Conservation (phyloP, 805 yeast genomes). For the Myxozyma vanderwaltii region DNA sequence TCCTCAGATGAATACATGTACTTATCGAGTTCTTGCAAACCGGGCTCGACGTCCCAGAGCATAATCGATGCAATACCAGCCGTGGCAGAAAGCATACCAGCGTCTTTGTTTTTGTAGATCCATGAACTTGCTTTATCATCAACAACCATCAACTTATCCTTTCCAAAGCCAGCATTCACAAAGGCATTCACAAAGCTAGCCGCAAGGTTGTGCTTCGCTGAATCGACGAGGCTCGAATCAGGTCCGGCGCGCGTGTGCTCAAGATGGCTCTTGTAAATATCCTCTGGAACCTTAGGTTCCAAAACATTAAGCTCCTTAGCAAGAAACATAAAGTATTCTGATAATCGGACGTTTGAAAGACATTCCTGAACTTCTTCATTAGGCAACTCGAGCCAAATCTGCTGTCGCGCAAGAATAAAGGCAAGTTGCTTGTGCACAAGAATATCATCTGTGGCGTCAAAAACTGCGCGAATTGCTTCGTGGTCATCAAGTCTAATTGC, state of each 20-base stretch:
- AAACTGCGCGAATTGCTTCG: conserved; percentile 72
- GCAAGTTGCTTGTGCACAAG: conserved; percentile 84
- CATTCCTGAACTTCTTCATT: conserved; percentile 72
- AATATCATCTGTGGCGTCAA: conserved; percentile 74
- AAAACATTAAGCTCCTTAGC: conserved; percentile 84
- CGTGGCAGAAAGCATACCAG: conserved; percentile 88
- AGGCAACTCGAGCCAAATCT: conserved; percentile 66
- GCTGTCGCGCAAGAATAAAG: conserved; percentile 82
- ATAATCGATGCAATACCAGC: conserved; percentile 88
- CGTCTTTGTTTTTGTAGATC: conserved; percentile 89
- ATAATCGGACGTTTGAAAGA: conserved; percentile 74
- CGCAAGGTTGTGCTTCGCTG: conserved; percentile 94
- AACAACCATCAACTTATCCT: conserved; percentile 70
- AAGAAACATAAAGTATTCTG: conserved; percentile 77
- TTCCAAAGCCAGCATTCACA: conserved; percentile 86
- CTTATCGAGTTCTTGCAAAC: conserved; percentile 85
- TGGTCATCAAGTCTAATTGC: conserved; percentile 90
- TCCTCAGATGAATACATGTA: conserved; percentile 82
- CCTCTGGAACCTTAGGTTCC: conserved; percentile 93
- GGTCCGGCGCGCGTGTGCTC: conserved; percentile 66
- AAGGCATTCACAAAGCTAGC: conserved; percentile 92
- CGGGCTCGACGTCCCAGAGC: conserved; percentile 89
- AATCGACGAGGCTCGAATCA: conserved; percentile 60
- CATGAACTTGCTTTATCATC: conserved; percentile 75
- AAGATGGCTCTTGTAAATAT: conserved; percentile 85